Evolutionary conservation across 2,329 filamentous ascomycete species (phyloP), one percentile per base, ranked within the genome.

Genomic region (Colletotrichum karsti): DNA sequence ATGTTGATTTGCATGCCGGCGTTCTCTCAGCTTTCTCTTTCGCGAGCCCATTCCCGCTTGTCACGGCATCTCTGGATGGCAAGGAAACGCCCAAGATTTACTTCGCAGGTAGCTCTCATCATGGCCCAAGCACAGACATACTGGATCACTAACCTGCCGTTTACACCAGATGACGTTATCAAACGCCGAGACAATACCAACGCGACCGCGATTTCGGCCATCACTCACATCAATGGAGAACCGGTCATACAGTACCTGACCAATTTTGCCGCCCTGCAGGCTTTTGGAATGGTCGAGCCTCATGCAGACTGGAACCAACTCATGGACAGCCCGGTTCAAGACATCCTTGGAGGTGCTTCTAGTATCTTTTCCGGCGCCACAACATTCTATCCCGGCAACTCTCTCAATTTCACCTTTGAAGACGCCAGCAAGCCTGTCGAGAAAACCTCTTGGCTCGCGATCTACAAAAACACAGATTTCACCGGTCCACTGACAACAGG

Each of bases 231-330:
- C 48, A 66, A 66, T 7, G 57, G 48, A 28, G 56, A 61, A 28
- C 63, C 57, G 4, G 24, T 26, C n/a, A 9, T 54, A 26, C 56
- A 66, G 0, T 66, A 54, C 30, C 12, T 66, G 35, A 33, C 57
- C 18, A 42, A 53, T 0, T 66, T 54, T 4, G 63, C 63, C 1
- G 63, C 63, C 6, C 48, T 66, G 3, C 37, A 66, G 10, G 62
- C 63, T 3, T 56, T 66, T 1, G 63, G 57, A 28, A 66, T 66
- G 63, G 56, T 66, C 5, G 63, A 66, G 50, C 63, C 63, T n/a
- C 57, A 66, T 9, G 63, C 63, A n/a, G 63, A 66, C 39, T 66
- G 63, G 63, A 62, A 66, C 10, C 18, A 54, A 9, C 58, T 66
- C 10, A 66, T 66, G 63, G 63, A 51, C 5, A 62, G 30, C 22